phyloP scores from a whole-genome alignment of 768 basidiomycete species.

The Phlebiopsis flavidoalba region DNA sequence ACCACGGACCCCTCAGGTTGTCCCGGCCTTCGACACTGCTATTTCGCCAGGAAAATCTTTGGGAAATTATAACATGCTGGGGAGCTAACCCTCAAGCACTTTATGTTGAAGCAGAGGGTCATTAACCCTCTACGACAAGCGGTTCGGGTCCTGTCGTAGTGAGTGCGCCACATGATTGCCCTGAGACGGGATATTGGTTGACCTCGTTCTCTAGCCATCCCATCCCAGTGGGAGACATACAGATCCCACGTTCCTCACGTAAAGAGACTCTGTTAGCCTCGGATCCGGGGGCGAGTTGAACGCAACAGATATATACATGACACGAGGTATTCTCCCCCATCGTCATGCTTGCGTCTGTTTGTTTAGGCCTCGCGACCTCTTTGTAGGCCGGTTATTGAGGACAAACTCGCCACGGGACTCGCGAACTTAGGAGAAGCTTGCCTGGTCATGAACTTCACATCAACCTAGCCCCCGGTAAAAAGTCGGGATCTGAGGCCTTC shows the following conservation, averaged over 20 bases:
- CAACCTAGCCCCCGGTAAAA: neutral
- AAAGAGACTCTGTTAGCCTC: slow-evolving; percentile 61
- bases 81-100: slow-evolving; percentile 60
- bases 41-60: neutral
- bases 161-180: slow-evolving; percentile 10
- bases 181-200: slow-evolving; percentile 8
- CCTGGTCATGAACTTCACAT: slow-evolving; percentile 24
- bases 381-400: slow-evolving; percentile 54
- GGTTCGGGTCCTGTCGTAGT: slow-evolving; percentile 70
- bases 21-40: neutral
- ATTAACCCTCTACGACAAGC: slow-evolving; percentile 59
- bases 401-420: slow-evolving; percentile 48
- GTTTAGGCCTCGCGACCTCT: neutral
- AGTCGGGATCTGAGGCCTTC: neutral
- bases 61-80: slow-evolving; percentile 13
- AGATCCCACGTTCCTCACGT: too few relatives aligned
- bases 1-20: neutral
- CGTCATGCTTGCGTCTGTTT: neutral
- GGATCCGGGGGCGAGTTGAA: slow-evolving; percentile 71
- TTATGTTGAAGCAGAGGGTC: slow-evolving; percentile 60
- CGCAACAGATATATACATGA: slow-evolving; percentile 53
- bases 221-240: too few relatives aligned
- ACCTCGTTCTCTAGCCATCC: slow-evolving; percentile 45
- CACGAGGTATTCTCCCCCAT: slow-evolving; percentile 36
- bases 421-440: slow-evolving; percentile 60